These are phyloP conservation scores for Dothiorella sarmentorum DNA, from an alignment of 2,329 filamentous ascomycete species.

Conservation along the genomic window DNA sequence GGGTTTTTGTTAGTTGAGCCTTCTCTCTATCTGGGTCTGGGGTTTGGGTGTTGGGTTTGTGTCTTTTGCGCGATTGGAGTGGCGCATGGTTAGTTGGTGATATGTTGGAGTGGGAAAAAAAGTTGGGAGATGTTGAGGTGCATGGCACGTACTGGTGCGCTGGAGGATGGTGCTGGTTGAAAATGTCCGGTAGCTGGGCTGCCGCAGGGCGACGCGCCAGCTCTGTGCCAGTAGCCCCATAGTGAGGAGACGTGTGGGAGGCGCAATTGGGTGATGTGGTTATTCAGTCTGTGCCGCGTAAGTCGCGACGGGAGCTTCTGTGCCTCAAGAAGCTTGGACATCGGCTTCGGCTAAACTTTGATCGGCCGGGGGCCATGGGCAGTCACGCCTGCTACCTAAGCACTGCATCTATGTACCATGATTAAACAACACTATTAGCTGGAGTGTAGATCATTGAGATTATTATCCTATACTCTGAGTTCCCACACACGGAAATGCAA, in stretches of 20 bases:
- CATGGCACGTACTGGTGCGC: constrained; percentile 28
- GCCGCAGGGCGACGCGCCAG: constrained; percentile 28
- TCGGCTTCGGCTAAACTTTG: too few species aligned
- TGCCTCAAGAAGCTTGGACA: neutral
- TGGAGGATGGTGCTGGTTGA: constrained; percentile 25
- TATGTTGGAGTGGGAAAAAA: neutral
- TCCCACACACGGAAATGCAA: neutral
- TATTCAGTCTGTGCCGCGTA: neutral
- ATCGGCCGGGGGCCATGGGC: too few species aligned
- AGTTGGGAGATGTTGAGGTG: neutral
- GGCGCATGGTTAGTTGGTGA: too few species aligned
- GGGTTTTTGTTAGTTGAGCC: constrained; percentile 31
- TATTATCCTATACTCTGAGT: too few species aligned
- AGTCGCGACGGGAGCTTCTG: too few species aligned
- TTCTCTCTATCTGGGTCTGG: too few species aligned
- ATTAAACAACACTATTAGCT: too few species aligned
- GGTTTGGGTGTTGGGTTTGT: constrained; percentile 25
- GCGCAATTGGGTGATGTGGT: neutral
- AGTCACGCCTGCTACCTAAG: too few species aligned
- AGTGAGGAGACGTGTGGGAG: constrained; percentile 5
- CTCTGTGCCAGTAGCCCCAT: constrained; percentile 33
- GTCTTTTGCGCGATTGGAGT: neutral
- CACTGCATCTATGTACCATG: too few species aligned
- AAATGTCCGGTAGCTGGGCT: constrained; percentile 17
- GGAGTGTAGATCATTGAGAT: too few species aligned